Evolutionary conservation across 1,284 basidiomycete species (phyloP), one percentile per base, ranked within the genome.

Genomic region (Cryptococcus wingfieldii): DNA sequence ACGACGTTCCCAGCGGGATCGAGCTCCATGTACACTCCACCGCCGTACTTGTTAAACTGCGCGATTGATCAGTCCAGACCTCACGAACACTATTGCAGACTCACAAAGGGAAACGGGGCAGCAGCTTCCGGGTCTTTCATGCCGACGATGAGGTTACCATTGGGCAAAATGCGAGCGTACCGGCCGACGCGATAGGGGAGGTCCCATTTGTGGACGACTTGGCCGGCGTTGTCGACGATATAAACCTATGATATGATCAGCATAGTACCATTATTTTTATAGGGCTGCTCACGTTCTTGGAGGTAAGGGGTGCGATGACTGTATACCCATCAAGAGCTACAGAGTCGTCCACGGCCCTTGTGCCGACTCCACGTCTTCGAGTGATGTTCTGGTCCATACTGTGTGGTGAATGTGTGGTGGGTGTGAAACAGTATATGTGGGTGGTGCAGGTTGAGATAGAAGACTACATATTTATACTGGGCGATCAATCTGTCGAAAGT

Each of bases 1-100:
- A 62, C 51, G 14, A 60, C 61, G 4, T 62, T 55, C 0, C 61
- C 61, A 7, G 46, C 42, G 2, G 55, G 58, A 16, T 50, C 49
- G 4, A 62, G 47, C 48, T 62, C 61, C 53, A 60, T 59, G 41
- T 62, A 62, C 4, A 62, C 38, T 2, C 61, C 61, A 7, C 61
- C 61, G 16, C 61, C 61, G 50, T 62, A 62, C 50, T 62, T 62
- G 58, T 60, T 60, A 55, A 62, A 62, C 61, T 62, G 46, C 38
- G 23, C 46, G 5, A 7, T 31, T 4, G 14, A 13, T 31, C 12
- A 50, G 34, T 47, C 23, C 37, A 38, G 41, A 25, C 10, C n/a
- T 7, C 13, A 19, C 12, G 28, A 31, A 31, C 2, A 38, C 23
- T 31, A 38, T 1, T 47, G 8, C 10, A 18, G 2, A 60, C 55